Conservation (phyloP, 2,329 filamentous ascomycete species). For the Colletotrichum scovillei region DNA sequence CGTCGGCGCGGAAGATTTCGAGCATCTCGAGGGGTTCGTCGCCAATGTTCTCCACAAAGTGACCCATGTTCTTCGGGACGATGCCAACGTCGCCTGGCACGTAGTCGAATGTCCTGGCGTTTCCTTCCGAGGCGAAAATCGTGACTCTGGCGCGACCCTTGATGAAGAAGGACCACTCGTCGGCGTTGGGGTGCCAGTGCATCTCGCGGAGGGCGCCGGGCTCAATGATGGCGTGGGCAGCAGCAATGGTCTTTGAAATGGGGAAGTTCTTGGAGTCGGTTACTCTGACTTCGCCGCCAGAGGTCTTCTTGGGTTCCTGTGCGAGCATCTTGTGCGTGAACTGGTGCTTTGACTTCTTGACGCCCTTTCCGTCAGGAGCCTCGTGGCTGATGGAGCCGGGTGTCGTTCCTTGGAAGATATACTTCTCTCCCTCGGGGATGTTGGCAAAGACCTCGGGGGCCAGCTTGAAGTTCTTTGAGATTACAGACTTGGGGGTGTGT, state of each 20-base stretch:
- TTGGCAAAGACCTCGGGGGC: constrained; percentile 76
- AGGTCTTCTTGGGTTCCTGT: constrained; percentile 73
- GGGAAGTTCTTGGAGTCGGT: constrained; percentile 80
- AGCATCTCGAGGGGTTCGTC: constrained; percentile 80
- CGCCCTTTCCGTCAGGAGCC: constrained; percentile 67
- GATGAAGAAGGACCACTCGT: constrained; percentile 87
- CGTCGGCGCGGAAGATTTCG: constrained; percentile 78
- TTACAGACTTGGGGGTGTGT: constrained; percentile 77
- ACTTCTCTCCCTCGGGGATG: constrained; percentile 75
- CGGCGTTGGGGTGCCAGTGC: constrained; percentile 84
- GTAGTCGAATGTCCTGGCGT: constrained; percentile 81
- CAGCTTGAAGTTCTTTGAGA: constrained; percentile 81
- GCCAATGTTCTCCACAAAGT: constrained; percentile 85
- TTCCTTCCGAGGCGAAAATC: constrained; percentile 77
- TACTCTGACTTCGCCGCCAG: constrained; percentile 78
- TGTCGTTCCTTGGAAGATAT: constrained; percentile 79
- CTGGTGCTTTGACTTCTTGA: constrained; percentile 74
- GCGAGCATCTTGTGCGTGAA: constrained; percentile 80
- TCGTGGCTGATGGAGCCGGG: constrained; percentile 75
- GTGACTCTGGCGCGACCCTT: constrained; percentile 78
- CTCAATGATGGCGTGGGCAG: constrained; percentile 76
- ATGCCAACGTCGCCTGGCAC: constrained; percentile 80
- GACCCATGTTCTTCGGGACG: constrained; percentile 80
- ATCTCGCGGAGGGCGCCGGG: constrained; percentile 81
- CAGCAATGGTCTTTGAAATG: constrained; percentile 78